These are phyloP conservation scores for Telfairia occidentalis DNA, from an alignment of 331 rosid genomes.

Conservation along the genomic window DNA sequence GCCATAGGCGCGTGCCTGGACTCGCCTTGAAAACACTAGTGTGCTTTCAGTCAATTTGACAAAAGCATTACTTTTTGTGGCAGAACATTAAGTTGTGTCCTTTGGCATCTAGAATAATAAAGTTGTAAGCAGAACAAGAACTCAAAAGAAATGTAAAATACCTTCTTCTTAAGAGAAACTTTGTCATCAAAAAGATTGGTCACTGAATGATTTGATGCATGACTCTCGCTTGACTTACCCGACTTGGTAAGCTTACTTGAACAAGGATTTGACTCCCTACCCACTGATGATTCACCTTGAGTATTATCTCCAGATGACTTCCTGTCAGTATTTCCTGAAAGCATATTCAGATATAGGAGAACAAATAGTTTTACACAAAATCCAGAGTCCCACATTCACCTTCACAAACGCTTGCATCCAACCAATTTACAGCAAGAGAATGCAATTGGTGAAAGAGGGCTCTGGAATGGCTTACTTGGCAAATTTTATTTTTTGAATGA, in stretches of 20 bases:
- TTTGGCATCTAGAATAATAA: neutral
- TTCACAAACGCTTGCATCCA: neutral
- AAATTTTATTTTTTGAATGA: neutral
- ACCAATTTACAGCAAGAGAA: neutral
- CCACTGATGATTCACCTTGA: conserved; percentile 10
- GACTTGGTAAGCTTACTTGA: conserved; percentile 17
- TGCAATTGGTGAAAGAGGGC: neutral
- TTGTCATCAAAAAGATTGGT: conserved; percentile 45
- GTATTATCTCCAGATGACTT: conserved; percentile 13
- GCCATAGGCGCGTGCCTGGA: too few relatives aligned
- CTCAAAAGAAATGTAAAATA: conserved; percentile 14
- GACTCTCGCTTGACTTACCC: conserved; percentile 17
- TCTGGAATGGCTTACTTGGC: neutral
- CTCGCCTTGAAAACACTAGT: too few relatives aligned
- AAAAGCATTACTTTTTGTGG: neutral
- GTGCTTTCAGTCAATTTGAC: neutral
- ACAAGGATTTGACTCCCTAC: conserved; percentile 12
- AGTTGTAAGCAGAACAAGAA: neutral
- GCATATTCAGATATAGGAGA: conserved; percentile 8
- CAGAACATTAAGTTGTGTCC: neutral
- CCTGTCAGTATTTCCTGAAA: conserved; percentile 33
- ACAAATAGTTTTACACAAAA: conserved; percentile 2
- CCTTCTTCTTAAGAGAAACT: conserved; percentile 64
- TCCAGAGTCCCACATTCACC: neutral
- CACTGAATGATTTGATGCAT: conserved; percentile 14